A percentile compares a stretch with the other conserved stretches of the same genome.
These are phyloP conservation scores for Cydonia oblonga DNA, from an alignment of 331 rosid species.

Conservation along the genomic window DNA sequence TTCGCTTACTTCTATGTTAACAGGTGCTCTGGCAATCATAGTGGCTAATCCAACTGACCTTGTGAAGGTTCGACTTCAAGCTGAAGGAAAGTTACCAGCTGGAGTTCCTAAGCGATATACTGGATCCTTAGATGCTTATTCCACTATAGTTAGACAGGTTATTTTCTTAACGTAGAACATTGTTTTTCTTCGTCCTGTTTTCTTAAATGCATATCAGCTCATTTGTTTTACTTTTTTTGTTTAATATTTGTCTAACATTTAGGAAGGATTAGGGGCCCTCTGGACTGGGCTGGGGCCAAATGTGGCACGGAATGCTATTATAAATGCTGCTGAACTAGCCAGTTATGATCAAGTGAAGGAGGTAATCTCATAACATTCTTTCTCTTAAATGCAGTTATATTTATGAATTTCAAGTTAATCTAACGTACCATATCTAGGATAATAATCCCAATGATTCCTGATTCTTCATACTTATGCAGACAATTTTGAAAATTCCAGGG, in stretches of 20 bases:
- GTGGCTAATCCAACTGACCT: constrained; percentile 95
- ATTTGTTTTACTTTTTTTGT: not conserved
- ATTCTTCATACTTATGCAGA: constrained; percentile 89
- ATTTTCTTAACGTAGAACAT: not conserved
- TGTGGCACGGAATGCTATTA: constrained; percentile 72
- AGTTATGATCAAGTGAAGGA: constrained; percentile 92
- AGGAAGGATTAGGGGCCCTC: constrained; percentile 89
- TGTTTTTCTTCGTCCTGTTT: not conserved
- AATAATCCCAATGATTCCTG: constrained; percentile 43
- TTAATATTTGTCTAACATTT: constrained; percentile 5
- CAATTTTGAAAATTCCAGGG: constrained; percentile 97
- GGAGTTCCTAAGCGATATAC: constrained; percentile 91
- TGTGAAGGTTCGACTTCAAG: constrained; percentile 91
- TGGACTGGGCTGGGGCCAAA: constrained; percentile 99
- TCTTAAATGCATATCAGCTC: not conserved
- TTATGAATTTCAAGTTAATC: not conserved
- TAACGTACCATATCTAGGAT: constrained; percentile 9
- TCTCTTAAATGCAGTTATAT: constrained; percentile 10
- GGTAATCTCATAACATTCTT: constrained; percentile 33
- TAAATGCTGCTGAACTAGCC: constrained; percentile 96
- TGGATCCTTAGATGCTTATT: constrained; percentile 79
- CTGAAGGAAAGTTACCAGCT: constrained; percentile 72
- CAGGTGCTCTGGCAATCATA: constrained; percentile 84
- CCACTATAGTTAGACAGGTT: constrained; percentile 67
- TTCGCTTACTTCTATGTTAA: not conserved